Conservation (phyloP, 345 rosid genomes). For the Sisymbrium irio region DNA sequence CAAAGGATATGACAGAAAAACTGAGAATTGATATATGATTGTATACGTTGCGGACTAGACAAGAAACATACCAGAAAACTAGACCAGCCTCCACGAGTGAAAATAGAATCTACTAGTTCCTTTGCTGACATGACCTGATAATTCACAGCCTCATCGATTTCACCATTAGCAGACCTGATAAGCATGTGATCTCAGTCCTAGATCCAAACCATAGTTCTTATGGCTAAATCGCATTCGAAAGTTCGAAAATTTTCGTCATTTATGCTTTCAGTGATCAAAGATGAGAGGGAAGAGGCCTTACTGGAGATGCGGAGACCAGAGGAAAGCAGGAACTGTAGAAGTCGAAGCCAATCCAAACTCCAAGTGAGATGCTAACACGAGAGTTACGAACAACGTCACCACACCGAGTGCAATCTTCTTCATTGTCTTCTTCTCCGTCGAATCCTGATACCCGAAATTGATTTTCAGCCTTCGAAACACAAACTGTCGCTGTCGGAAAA, state of each 20-base stretch:
- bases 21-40: neutral
- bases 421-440: neutral
- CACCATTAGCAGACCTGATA: conserved; percentile 24
- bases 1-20: conserved; percentile 1
- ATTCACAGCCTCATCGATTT: conserved; percentile 42
- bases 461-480: too few relatives aligned
- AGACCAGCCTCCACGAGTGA: conserved; percentile 75
- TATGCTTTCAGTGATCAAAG: neutral
- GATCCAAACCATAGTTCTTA: too few relatives aligned
- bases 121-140: conserved; percentile 65
- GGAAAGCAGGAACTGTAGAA: conserved; percentile 58
- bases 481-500: neutral
- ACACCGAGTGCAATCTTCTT: neutral
- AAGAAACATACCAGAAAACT: conserved; percentile 56
- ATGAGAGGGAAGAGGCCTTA: neutral
- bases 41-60: neutral
- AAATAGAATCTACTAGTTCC: conserved; percentile 67
- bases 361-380: neutral
- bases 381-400: conserved; percentile 13
- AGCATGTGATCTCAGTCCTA: too few relatives aligned
- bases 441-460: too few relatives aligned
- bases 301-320: conserved; percentile 63
- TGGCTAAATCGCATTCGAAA: too few relatives aligned
- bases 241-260: neutral
- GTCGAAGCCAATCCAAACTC: conserved; percentile 33